Base-by-base conservation (phyloP, 805 yeast genomes). In the Starmerella vitae region DNA sequence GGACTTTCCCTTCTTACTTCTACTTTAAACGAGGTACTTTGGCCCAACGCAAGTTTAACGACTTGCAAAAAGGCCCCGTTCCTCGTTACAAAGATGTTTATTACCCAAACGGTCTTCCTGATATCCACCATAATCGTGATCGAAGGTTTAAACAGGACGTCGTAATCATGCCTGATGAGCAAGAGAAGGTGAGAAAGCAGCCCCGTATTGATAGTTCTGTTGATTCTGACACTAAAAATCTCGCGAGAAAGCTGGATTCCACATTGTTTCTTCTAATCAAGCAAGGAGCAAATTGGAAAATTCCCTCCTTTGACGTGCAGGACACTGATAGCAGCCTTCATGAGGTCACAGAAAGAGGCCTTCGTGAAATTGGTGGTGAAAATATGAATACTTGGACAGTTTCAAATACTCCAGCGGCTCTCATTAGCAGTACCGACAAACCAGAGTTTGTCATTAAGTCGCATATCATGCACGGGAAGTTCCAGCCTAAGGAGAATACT, bases 1-100 rank as follows among this genome's bases (percentile, higher is more conserved):
- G 95, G 94, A 85, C 97, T 0, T 91, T 91, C 60, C 97, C 98
- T 4, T 76, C 78, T 51, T 84, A 84, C 72, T 86, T 75, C 57
- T 91, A 86, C 63, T 91, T 77, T 65, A 82, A 79, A 55, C 77
- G 72, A 52, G 97, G 97, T 45, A 78, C 96, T 1, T 66, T 91
- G 45, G 74, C 94, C 3, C 94, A 84, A 57, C 81, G 84, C 56
- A 73, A 72, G 50, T 88, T 74, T 61, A 62, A 76, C 38, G 73
- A 74, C 50, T 76, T 78, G 22, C 94, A 88, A 57, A 71, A 67
- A 43, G 76, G 77, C 39, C 93, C 94, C 6, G 72, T 76, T 3
- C 68, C 74, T 28, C 73, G 74, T 46, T 77, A 76, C 45, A 79
- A 82, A 17, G 79, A 75, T 45, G 78, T 82, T 26, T 80, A 76